Conservation (phyloP, 805 yeast species). For the Ogataea methylovora region DNA sequence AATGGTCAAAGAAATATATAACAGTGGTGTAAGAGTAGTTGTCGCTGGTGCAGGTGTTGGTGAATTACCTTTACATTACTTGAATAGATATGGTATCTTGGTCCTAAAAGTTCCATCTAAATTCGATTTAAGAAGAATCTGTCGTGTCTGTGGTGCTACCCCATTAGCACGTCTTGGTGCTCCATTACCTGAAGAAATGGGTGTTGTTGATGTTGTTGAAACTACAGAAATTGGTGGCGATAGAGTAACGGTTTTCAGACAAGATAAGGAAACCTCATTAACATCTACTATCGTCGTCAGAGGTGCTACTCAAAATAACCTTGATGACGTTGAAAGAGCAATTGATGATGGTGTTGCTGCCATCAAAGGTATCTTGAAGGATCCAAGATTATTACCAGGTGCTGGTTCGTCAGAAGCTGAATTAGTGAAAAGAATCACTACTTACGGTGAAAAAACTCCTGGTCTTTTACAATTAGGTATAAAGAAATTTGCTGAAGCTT, state of each 20-base stretch:
- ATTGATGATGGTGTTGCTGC: constrained; percentile 95
- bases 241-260: constrained; percentile 90
- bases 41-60: constrained; percentile 95
- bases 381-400: constrained; percentile 78
- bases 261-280: constrained; percentile 53
- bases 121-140: constrained; percentile 87
- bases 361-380: constrained; percentile 82
- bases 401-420: constrained; percentile 96
- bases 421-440: constrained; percentile 68
- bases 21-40: constrained; percentile 80
- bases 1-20: constrained; percentile 73
- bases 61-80: constrained; percentile 85
- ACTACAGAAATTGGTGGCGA: constrained; percentile 96
- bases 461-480: constrained; percentile 91
- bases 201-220: constrained; percentile 79
- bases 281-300: constrained; percentile 91
- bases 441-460: constrained; percentile 89
- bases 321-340: constrained; percentile 95
- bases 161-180: constrained; percentile 93
- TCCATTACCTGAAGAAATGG: constrained; percentile 92
- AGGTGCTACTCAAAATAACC: constrained; percentile 91
- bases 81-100: constrained; percentile 78
- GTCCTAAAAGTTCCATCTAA: constrained; percentile 89
- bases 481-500: constrained; percentile 88
- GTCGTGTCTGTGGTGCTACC: constrained; percentile 96